These are phyloP conservation scores for Jackrogersella minutella DNA, from an alignment of 495 filamentous ascomycete species.

Conservation along the genomic window DNA sequence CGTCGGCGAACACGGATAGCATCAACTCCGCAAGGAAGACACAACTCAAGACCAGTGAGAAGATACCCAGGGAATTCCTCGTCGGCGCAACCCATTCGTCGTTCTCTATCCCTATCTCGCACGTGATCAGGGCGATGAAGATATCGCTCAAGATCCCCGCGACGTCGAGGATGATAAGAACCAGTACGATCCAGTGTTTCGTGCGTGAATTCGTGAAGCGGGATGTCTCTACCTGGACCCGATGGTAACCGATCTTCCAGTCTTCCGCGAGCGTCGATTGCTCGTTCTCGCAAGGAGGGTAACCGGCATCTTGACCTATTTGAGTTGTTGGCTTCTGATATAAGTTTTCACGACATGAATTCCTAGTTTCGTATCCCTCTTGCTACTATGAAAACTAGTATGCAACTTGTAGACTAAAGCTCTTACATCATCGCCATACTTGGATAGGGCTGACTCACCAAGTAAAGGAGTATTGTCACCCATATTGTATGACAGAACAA, in stretches of 20 bases:
- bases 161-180: conserved; percentile 36
- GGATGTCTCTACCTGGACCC: conserved; percentile 37
- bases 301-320: conserved; percentile 64
- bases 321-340: conserved; percentile 13
- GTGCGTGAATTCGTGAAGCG: conserved; percentile 60
- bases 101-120: conserved; percentile 56
- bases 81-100: conserved; percentile 49
- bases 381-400: background rate
- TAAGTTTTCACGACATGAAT: background rate
- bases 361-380: background rate
- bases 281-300: conserved; percentile 65
- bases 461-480: conserved; percentile 21
- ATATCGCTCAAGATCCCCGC: conserved; percentile 48
- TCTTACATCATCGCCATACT: conserved; percentile 18
- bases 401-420: background rate
- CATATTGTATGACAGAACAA: no score
- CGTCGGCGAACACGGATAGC: conserved; percentile 64
- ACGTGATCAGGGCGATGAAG: conserved; percentile 66
- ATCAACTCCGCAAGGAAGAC: conserved; percentile 69
- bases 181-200: conserved; percentile 54
- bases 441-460: conserved; percentile 23
- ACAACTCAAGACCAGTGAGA: conserved; percentile 63
- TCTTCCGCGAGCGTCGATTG: conserved; percentile 33
- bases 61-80: conserved; percentile 51
- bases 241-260: conserved; percentile 22